These are phyloP conservation scores for Moesziomyces sp. DNA, from an alignment of 1,284 basidiomycete genomes.

Conservation along the genomic window DNA sequence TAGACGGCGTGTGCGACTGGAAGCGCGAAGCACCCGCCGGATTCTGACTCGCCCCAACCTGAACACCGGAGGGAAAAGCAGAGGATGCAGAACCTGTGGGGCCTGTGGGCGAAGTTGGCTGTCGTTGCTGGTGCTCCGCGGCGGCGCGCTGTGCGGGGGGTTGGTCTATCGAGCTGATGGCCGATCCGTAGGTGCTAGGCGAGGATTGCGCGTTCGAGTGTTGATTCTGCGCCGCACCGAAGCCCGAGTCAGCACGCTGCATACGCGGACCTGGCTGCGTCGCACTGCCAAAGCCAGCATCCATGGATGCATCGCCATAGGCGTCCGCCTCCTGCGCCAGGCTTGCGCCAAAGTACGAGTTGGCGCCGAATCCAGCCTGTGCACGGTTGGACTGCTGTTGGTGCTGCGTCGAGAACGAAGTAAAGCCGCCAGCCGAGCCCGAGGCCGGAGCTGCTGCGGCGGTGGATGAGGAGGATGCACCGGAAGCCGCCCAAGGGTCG, in stretches of 20 bases:
- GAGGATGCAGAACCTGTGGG: neutral
- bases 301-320: conserved; percentile 10
- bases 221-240: conserved; percentile 13
- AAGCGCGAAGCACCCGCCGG: conserved; percentile 28
- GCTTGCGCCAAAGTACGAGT: conserved; percentile 21
- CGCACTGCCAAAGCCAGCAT: conserved; percentile 16
- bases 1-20: conserved; percentile 48
- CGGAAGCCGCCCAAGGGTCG: conserved; percentile 48
- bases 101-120: conserved; percentile 1
- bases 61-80: conserved; percentile 38
- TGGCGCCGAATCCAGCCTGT: conserved; percentile 8
- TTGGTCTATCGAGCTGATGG: conserved; percentile 28
- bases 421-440: conserved; percentile 15
- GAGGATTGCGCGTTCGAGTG: conserved; percentile 27
- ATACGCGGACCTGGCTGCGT: neutral
- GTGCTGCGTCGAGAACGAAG: conserved; percentile 33
- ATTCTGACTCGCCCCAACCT: conserved; percentile 2
- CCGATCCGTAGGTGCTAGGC: conserved; percentile 25
- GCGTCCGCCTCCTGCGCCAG: conserved; percentile 31
- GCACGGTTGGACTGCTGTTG: conserved; percentile 21
- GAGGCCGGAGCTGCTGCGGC: conserved; percentile 8
- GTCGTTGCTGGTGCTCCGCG: conserved; percentile 10
- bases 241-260: conserved; percentile 18
- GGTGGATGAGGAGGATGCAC: conserved; percentile 24
- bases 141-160: neutral